Evolutionary conservation across 768 basidiomycete species (phyloP), one percentile per base, ranked within the genome.

Genomic region (Boletus insuetus): DNA sequence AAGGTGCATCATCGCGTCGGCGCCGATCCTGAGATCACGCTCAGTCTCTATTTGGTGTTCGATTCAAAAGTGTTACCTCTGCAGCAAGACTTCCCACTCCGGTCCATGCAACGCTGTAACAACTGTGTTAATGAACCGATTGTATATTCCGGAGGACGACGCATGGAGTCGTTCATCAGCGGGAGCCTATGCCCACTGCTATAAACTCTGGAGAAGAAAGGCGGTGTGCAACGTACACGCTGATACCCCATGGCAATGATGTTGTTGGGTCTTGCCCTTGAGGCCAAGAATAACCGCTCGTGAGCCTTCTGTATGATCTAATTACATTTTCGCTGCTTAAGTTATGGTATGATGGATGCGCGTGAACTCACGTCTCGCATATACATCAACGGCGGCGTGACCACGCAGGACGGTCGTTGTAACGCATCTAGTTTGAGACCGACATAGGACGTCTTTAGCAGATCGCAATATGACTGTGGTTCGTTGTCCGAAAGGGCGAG

Each of bases 1-100:
- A 11, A 98, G 75, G 66, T 94, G 86, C 32, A 89, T 68, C 79
- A 96, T 86, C 1, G 82, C 80, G 60, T 84, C 83, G 39, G 83
- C 83, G 0, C 94, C 94, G 9, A 92, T 80, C 59, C 94, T 95
- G 59, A 42, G 19, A 40, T 13, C 17, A 43, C 39, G 17, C 0
- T 63, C 38, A 53, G n/a, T 47, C 22, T 37, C 40, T 46, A n/a
- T 17, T 24, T 38, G 3, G 4, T 14, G 13, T 24, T 19, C 22
- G 1, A 47, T 49, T 42, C 11, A 29, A 46, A 38, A 26, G n/a
- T 24, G 37, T 46, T 49, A 86, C 91, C 87, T 78, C 42, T 79
- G 70, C 2, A 91, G 72, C 13, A 94, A 72, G 3, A 63, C 67
- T 49, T 82, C 79, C 91, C 91, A 94, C 55, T 86, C 82, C 0